Percentiles rank a stretch among this genome's conserved stretches.
These are phyloP conservation scores for Venturia oleaginea DNA, from an alignment of 2,329 filamentous ascomycete genomes.

Conservation along the genomic window DNA sequence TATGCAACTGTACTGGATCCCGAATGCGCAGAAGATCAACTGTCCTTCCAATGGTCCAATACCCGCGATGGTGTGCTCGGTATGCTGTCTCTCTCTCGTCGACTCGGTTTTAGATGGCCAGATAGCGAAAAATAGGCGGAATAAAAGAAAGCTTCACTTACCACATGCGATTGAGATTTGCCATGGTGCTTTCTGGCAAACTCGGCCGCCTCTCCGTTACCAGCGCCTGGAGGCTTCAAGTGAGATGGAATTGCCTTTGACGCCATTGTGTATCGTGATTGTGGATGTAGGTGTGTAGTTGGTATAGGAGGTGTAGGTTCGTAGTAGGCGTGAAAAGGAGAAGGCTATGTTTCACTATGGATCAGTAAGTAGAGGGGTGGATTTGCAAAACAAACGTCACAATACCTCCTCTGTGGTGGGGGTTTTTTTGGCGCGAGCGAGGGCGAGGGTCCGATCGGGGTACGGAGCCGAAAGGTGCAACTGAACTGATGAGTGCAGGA, in stretches of 20 bases:
- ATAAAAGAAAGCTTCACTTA: slow-evolving; percentile 39
- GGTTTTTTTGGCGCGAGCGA: background rate
- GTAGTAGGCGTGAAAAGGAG: background rate
- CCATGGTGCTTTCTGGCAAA: slow-evolving; percentile 64
- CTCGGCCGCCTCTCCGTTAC: slow-evolving; percentile 29
- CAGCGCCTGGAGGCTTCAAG: slow-evolving; percentile 54
- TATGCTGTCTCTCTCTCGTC: background rate
- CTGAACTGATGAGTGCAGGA: background rate
- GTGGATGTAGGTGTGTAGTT: background rate
- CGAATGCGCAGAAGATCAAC: background rate
- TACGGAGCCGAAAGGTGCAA: background rate
- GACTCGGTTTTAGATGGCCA: background rate
- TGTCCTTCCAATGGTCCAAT: background rate
- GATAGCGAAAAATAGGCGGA: background rate
- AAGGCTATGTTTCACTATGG: background rate
- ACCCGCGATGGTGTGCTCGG: background rate
- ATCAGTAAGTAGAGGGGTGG: background rate
- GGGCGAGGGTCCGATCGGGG: background rate
- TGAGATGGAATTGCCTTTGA: slow-evolving; percentile 65
- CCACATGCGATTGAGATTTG: slow-evolving; percentile 80
- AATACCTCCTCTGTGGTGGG: slow-evolving; percentile 1
- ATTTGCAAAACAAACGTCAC: background rate
- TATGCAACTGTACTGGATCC: background rate
- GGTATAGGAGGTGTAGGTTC: background rate
- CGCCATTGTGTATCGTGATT: slow-evolving; percentile 1